Evolutionary conservation across 2,329 filamentous ascomycete species (phyloP), one percentile per base, ranked within the genome.

Genomic region (Metarhizium album): DNA sequence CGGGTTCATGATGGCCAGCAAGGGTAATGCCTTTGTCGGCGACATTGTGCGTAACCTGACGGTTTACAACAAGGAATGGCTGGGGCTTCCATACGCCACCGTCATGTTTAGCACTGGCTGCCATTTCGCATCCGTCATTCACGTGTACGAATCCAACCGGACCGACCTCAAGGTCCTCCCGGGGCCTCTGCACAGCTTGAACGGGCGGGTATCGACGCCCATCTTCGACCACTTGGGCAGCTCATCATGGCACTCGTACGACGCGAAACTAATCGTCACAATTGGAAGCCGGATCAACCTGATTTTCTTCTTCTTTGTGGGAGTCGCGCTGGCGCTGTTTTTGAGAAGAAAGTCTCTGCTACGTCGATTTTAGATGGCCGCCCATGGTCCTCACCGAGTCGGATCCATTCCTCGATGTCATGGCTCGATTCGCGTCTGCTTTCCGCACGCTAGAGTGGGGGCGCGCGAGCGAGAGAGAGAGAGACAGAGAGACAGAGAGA

Each of bases 41-140:
- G 55, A 63, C 23, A 53, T 70, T 20, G 63, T 71, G 13, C 45
- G 55, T 5, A 65, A 66, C 31, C 58, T 71, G 1, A 53, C 57
- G 1, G 52, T 54, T 0, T 71, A 70, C 46, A 66, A 71, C 53
- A 60, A 59, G 4, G 55, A 62, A n/a, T 71, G 68, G 68, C 59
- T 70, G 18, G 60, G 65, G 2, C 53, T 71, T 31, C 67, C 68
- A 0, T 70, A 71, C 46, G 55, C 64, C 3, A 69, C 68, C 2
- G 66, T 71, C 31, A 71, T 71, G 69, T 71, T 71, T 54, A 70
- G 67, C 53, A 70, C 69, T 1, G 68, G 68, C 13, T 70, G 68
- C 40, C 68, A 71, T 52, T 71, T 68, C 51, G 68, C 66, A 23
- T 70, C 68, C 5, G 67, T 64, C 0, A 67, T 71, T n/a, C 69